Evolutionary conservation across 1,284 basidiomycete genomes (phyloP), one percentile per base, ranked within the genome.

Genomic region (Cutaneotrichosporon dermatis): DNA sequence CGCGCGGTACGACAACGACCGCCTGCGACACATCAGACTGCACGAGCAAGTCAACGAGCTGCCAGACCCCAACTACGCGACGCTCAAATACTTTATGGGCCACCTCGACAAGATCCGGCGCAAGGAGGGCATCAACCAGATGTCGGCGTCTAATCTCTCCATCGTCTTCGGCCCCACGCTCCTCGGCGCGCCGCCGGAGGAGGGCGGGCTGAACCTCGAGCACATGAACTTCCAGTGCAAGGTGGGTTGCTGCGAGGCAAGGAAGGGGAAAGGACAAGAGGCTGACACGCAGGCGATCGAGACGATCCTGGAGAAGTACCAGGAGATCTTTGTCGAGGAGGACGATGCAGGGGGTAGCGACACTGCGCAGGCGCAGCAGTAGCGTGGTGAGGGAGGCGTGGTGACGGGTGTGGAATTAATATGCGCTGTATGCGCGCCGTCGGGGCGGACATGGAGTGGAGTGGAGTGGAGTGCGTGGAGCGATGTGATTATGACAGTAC

Each of bases 101-200:
- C 95, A 99, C 79, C 79, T 99, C 61, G 84, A 97, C 80, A 86
- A 84, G 90, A 85, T 96, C 58, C 84, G 84, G 51, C 83, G 87
- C 68, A 83, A 86, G 66, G 87, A 90, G 66, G 77, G 82, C 6
- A 81, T 87, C 56, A 99, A 99, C 76, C 88, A 90, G 54, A 99
- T 99, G 95, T 86, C 89, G 7, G 86, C 88, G 54, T 88, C 90
- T 65, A 99, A 99, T 77, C 79, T 99, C 39, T 88, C 92, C 6
- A 97, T 99, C 67, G 92, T 99, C 8, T 99, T 99, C 78, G 95
- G 96, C 1, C 95, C 95, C 8, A 98, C 95, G 5, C 79, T 99
- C 41, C 88, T 96, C 69, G 87, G 90, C 34, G 79, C 82, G 8
- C 82, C 82, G 33, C 79, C 81, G 25, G 77, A 76, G 58, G 76